Percentiles rank a stretch among this genome's conserved stretches.
These are phyloP conservation scores for Thraustotheca clavata DNA, from an alignment of 352 stramenopile species.

Conservation along the genomic window DNA sequence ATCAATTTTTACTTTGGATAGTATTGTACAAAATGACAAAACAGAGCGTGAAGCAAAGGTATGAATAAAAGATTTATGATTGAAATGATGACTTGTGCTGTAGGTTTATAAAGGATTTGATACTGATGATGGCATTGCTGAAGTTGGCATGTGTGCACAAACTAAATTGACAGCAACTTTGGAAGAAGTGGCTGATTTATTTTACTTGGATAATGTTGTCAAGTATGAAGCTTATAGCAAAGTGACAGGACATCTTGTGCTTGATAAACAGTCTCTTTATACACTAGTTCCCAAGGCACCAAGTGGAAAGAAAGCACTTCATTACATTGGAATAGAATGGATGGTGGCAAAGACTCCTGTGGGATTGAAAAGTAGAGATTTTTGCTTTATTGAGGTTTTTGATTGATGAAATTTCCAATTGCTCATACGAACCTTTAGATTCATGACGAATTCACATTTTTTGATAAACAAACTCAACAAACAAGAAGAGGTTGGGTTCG, in stretches of 20 bases:
- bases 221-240: conserved; percentile 3
- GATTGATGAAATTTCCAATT: no score
- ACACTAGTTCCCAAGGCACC: not conserved
- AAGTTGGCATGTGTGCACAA: not conserved
- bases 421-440: not conserved
- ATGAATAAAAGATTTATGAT: not conserved
- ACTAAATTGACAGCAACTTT: not conserved
- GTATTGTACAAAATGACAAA: not conserved
- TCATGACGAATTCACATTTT: conserved; percentile 13
- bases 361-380: not conserved
- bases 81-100: not conserved
- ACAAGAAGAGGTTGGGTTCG: conserved; percentile 2
- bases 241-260: conserved; percentile 6
- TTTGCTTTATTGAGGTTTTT: conserved; percentile 16
- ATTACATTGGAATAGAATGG: conserved; percentile 13
- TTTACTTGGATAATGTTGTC: not conserved
- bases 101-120: not conserved
- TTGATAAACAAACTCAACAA: not conserved
- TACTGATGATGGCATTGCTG: not conserved
- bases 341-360: not conserved
- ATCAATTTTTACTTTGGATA: not conserved
- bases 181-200: conserved; percentile 10
- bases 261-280: not conserved
- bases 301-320: not conserved
- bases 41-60: conserved; percentile 10